A percentile compares a stretch with the other conserved stretches of the same genome.
Evolutionary conservation across 148 eudicot species (phyloP).

Genomic region (Gaultheria prostrata): DNA sequence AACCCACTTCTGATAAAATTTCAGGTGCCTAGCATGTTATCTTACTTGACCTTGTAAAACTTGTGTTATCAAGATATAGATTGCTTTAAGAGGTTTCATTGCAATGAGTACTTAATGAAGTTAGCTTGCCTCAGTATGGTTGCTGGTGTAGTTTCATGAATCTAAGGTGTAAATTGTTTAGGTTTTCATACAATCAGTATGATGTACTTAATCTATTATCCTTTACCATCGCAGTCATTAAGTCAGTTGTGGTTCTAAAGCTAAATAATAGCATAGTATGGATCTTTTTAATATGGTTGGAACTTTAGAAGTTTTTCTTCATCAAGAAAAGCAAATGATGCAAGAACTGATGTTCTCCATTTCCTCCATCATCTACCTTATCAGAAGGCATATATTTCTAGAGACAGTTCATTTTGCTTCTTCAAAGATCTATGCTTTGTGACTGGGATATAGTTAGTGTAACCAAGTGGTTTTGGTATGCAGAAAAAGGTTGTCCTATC

Average conservation of each 20-base stretch:
- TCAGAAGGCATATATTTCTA: not conserved
- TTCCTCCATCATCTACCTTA: not conserved
- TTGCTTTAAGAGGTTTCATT: not conserved
- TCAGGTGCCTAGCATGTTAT: not conserved
- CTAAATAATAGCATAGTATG: not conserved
- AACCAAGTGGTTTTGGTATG: conserved; percentile 18
- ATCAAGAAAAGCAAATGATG: not conserved
- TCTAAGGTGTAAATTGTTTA: not conserved
- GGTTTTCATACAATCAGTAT: not conserved
- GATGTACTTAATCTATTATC: not conserved
- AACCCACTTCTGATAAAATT: not conserved
- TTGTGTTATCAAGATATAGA: not conserved
- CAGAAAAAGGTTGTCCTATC: conserved; percentile 42
- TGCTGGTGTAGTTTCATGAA: not conserved
- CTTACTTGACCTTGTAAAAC: not conserved
- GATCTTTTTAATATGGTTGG: not conserved
- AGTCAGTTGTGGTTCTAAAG: not conserved
- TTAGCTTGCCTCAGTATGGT: not conserved
- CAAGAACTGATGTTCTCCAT: not conserved
- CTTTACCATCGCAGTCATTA: not conserved
- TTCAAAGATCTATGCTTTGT: not conserved
- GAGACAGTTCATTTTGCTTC: not conserved
- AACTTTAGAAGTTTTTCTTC: not conserved
- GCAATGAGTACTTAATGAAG: not conserved
- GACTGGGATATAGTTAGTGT: not conserved